Evolutionary conservation across 768 basidiomycete genomes (phyloP), one percentile per base, ranked within the genome.

Genomic region (Cyathus striatus): DNA sequence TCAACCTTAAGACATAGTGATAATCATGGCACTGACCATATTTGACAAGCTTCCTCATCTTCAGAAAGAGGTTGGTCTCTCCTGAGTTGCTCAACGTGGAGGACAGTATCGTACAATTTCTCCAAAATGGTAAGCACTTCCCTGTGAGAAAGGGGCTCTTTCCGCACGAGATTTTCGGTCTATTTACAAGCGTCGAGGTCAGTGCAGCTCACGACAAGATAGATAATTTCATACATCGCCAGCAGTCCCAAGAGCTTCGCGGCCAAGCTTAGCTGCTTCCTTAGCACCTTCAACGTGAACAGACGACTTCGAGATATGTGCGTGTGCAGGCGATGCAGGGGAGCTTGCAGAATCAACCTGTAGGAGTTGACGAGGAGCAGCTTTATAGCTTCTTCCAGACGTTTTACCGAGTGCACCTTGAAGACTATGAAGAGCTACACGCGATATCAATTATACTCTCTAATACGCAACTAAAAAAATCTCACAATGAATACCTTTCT

Each of bases 341-440:
- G 73, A 73, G n/a, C 63, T 52, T 25, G 64, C 57, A 38, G 79
- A 56, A 45, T 90, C 86, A 6, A 98, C 91, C 60, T 98, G 92
- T 3, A 99, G 75, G 20, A 98, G 79, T 47, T 96, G 95, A 32
- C 95, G 79, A 12, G 96, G 96, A n/a, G 94, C 94, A 23, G 93
- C 91, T 54, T 92, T 93, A 58, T 93, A 90, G 47, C 92, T 94
- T 43, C 95, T 74, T 20, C 91, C 87, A 25, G 93, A 90, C 1
- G 94, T 95, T 63, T 86, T 93, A 6, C 96, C 96, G 3, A 99
- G 76, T 6, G 93, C 96, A 43, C 95, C 94, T 68, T 96, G 83
- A 12, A 95, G 73, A 59, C 79, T 89, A 55, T 83, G 82, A 16
- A 83, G 54, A 34, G 81, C 86, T 88, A 42, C 9, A 41, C 21